phyloP scores from a whole-genome alignment of 2,329 filamentous ascomycete genomes.

The Colletotrichum eleusines region DNA sequence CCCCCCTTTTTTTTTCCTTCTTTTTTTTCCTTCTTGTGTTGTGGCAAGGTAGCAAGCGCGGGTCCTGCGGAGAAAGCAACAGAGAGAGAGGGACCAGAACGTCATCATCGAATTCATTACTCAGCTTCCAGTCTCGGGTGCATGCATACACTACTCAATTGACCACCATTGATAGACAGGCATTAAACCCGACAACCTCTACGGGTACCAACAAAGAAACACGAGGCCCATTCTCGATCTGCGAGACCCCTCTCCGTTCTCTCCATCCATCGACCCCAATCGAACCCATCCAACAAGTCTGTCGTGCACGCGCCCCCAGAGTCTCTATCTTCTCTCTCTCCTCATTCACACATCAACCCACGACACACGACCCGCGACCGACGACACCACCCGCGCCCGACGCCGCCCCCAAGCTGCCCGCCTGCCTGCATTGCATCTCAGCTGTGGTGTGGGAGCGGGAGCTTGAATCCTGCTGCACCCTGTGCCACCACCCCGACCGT shows the following conservation, averaged over 20 bases:
- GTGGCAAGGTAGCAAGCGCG: neutral
- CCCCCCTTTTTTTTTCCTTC: too few species aligned
- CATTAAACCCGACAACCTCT: neutral
- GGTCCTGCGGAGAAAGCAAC: slow-evolving; percentile 16
- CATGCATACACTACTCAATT: neutral
- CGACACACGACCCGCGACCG: slow-evolving; percentile 29
- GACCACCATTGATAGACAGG: slow-evolving; percentile 10
- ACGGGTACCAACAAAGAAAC: neutral
- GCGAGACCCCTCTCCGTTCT: neutral
- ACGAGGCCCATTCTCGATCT: neutral
- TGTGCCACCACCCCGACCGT: slow-evolving; percentile 13
- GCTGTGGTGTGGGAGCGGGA: slow-evolving; percentile 34
- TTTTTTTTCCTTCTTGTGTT: neutral
- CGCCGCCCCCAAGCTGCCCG: neutral
- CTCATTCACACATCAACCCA: slow-evolving; percentile 28
- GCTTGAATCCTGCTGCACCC: slow-evolving; percentile 29
- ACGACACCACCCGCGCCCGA: slow-evolving; percentile 12
- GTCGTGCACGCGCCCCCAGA: neutral
- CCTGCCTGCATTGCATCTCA: slow-evolving; percentile 13
- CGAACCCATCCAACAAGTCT: neutral
- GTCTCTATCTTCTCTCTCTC: neutral
- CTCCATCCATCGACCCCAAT: neutral
- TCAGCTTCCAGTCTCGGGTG: neutral
- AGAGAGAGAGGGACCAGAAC: neutral
- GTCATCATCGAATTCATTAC: neutral